Evolutionary conservation across 2,329 filamentous ascomycete genomes (phyloP).

Genomic region (Aspergillus cejpii): DNA sequence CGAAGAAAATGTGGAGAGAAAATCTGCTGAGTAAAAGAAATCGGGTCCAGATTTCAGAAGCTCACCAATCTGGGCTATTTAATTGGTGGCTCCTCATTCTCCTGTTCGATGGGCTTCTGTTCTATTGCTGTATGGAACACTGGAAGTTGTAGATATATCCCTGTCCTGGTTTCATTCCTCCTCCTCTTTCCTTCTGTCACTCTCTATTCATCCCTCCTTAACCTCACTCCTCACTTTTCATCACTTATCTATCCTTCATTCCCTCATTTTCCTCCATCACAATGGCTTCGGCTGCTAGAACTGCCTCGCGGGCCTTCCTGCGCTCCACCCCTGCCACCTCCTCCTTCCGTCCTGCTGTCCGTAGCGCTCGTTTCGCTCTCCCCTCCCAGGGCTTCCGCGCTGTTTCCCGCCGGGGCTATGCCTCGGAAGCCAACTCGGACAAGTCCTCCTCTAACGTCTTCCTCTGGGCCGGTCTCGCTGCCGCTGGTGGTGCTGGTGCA

Average conservation of each 20-base stretch:
- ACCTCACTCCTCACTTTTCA: slow-evolving; percentile 14
- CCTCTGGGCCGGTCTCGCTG: slow-evolving; percentile 54
- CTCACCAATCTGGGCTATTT: slow-evolving; percentile 6
- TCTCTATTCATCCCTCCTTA: not conserved
- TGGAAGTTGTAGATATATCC: slow-evolving; percentile 10
- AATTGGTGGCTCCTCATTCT: slow-evolving; percentile 13
- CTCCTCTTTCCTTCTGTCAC: slow-evolving; percentile 6
- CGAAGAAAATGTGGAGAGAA: slow-evolving; percentile 15
- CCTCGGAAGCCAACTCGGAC: slow-evolving; percentile 56
- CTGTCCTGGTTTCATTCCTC: slow-evolving; percentile 7
- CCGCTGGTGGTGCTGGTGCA: slow-evolving; percentile 58
- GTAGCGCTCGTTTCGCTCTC: slow-evolving; percentile 53
- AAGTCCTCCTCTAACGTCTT: slow-evolving; percentile 47
- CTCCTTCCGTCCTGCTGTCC: slow-evolving; percentile 40
- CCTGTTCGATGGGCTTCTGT: slow-evolving; percentile 8
- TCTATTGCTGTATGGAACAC: no score
- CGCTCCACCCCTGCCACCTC: slow-evolving; percentile 35
- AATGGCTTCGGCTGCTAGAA: slow-evolving; percentile 40
- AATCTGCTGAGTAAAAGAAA: slow-evolving; percentile 18
- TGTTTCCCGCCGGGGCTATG: slow-evolving; percentile 70
- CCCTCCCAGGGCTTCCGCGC: slow-evolving; percentile 64
- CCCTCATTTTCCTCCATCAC: slow-evolving; percentile 14
- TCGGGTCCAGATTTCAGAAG: slow-evolving; percentile 17
- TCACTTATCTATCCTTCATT: no score
- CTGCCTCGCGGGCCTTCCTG: slow-evolving; percentile 39